These are phyloP conservation scores for Phytophthora sp. DNA, from an alignment of 352 stramenopile genomes.

Conservation along the genomic window DNA sequence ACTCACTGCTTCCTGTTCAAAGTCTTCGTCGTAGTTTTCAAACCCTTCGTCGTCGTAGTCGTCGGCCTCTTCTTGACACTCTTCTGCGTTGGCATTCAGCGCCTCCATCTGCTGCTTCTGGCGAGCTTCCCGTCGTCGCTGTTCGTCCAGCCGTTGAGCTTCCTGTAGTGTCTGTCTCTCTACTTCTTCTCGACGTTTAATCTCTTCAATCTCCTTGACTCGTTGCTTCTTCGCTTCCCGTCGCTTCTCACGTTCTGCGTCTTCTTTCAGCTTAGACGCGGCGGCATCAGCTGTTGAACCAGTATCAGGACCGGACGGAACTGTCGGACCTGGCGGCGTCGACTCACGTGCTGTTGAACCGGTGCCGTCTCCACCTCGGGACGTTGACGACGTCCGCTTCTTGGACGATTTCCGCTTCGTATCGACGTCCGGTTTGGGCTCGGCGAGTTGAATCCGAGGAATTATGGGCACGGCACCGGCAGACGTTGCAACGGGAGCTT, in stretches of 20 bases:
- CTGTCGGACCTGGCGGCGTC: constrained; percentile 14
- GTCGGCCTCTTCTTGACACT: constrained; percentile 67
- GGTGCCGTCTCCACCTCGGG: constrained; percentile 3
- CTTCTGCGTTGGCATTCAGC: constrained; percentile 75
- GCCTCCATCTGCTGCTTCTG: constrained; percentile 57
- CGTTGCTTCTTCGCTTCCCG: constrained; percentile 64
- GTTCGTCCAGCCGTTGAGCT: constrained; percentile 51
- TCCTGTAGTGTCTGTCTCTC: constrained; percentile 55
- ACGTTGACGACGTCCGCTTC: constrained; percentile 45
- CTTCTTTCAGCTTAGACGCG: constrained; percentile 43
- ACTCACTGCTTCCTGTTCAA: constrained; percentile 47
- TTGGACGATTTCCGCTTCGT: constrained; percentile 48
- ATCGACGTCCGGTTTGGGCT: constrained; percentile 47
- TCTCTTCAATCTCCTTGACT: constrained; percentile 58
- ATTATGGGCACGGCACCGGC: constrained; percentile 35
- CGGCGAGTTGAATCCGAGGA: constrained; percentile 51
- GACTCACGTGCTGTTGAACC: constrained; percentile 4
- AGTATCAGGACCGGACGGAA: constrained; percentile 13
- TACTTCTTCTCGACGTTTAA: constrained; percentile 56
- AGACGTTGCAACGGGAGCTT: constrained; percentile 11
- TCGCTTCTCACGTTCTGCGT: constrained; percentile 48
- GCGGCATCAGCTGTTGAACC: constrained; percentile 18
- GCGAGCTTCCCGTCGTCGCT: constrained; percentile 48
- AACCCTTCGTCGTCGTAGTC: constrained; percentile 77
- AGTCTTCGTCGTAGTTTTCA: constrained; percentile 72